phyloP scores from a whole-genome alignment of 2,329 filamentous ascomycete genomes.

The Lomentospora prolificans region DNA sequence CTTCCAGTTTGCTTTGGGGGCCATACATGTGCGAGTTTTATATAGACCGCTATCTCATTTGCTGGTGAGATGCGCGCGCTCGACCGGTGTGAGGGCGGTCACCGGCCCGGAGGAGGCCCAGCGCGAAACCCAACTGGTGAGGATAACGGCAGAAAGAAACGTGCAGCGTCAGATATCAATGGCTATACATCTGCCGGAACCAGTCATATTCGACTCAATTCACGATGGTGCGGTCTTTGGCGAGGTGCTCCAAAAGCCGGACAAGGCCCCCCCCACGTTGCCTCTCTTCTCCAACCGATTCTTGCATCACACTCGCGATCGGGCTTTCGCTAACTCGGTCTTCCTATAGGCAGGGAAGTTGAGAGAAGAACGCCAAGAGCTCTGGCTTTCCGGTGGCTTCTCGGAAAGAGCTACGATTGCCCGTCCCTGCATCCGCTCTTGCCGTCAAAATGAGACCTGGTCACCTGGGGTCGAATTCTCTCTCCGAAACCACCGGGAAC shows the following conservation, averaged over 20 bases:
- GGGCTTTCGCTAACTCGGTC: too few species aligned
- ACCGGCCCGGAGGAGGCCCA: too few species aligned
- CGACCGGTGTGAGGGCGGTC: too few species aligned
- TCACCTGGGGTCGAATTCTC: not conserved
- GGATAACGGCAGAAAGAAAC: not conserved
- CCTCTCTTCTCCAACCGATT: not conserved
- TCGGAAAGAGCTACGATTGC: not conserved
- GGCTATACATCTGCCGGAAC: not conserved
- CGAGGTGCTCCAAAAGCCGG: not conserved
- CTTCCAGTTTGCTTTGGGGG: too few species aligned
- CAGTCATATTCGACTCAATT: not conserved
- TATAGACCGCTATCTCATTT: too few species aligned
- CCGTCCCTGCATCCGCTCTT: not conserved
- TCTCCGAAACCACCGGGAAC: too few species aligned
- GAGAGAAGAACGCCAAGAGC: not conserved
- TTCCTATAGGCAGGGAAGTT: not conserved
- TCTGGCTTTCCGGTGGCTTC: too few species aligned
- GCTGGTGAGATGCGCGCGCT: not conserved
- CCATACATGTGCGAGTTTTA: too few species aligned
- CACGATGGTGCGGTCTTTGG: not conserved
- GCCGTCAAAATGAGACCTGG: not conserved
- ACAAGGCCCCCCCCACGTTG: not conserved
- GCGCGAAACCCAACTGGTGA: not conserved
- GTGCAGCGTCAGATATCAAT: not conserved
- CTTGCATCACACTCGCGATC: too few species aligned